Evolutionary conservation across 2,329 filamentous ascomycete species (phyloP).

Genomic region (Raffaelea deltoideospora): DNA sequence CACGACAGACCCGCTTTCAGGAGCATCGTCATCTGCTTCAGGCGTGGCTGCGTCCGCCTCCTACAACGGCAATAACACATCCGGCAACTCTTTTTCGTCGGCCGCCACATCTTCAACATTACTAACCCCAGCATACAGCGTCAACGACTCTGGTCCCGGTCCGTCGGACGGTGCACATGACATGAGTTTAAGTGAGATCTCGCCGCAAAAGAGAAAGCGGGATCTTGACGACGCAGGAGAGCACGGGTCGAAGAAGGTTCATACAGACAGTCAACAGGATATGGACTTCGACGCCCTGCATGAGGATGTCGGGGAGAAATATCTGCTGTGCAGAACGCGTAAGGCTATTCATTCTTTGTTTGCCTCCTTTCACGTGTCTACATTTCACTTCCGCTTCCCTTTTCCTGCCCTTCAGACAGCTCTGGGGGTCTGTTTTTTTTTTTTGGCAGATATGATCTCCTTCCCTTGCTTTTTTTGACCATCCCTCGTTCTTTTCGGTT

Average conservation of each 20-base stretch:
- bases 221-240: slow-evolving; percentile 38
- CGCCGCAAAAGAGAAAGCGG: slow-evolving; percentile 48
- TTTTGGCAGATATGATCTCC: too few species aligned
- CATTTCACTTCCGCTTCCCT: neutral
- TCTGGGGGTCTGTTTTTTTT: too few species aligned
- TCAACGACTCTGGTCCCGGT: slow-evolving; percentile 36
- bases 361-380: neutral
- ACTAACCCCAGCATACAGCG: slow-evolving; percentile 48
- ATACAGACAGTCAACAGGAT: slow-evolving; percentile 41
- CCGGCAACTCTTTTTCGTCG: slow-evolving; percentile 28
- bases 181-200: slow-evolving; percentile 31
- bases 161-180: slow-evolving; percentile 27
- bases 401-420: too few species aligned
- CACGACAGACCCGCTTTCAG: slow-evolving; percentile 33
- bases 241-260: slow-evolving; percentile 44
- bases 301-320: slow-evolving; percentile 51
- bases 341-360: slow-evolving; percentile 32
- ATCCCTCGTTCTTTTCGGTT: neutral
- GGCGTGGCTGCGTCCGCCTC: slow-evolving; percentile 10
- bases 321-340: slow-evolving; percentile 52
- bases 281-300: slow-evolving; percentile 50
- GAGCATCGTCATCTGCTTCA: slow-evolving; percentile 6
- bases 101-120: slow-evolving; percentile 31
- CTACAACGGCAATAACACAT: slow-evolving; percentile 24
- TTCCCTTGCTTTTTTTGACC: neutral